Base-by-base conservation (phyloP, 1,139 yeast genomes). In the Diutina mesorugosa region DNA sequence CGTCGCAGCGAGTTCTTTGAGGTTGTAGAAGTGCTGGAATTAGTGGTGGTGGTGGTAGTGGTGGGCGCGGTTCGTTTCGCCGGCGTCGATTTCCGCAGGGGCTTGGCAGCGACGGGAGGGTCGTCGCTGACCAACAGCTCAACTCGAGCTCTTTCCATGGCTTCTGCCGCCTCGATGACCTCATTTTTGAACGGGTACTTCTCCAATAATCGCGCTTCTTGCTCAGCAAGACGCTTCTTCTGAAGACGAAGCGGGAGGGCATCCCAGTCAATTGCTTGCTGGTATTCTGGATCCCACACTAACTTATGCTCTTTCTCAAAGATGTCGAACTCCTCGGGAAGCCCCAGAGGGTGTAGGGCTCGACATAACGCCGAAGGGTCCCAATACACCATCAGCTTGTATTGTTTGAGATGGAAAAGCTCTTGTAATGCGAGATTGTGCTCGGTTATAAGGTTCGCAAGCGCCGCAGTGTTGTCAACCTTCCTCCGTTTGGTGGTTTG, bases 321-420 rank as follows among this genome's bases (percentile, higher is more conserved):
- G 41, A 69, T 65, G 50, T 72, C 72, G 60, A 65, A 73, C 26
- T 71, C 65, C 57, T 70, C 76, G 16, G 79, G 80, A 18, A 70
- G 45, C 66, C 53, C 53, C n/a, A 71, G 45, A 61, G 62, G 35
- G 62, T 61, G 51, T 61, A 60, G 64, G 6, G 69, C 67, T 14
- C 62, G 61, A 2, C 75, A 69, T 59, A 73, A 73, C 54, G 77
- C 81, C 6, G 67, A 62, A 0, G 90, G 90, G 59, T 84, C 79
- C 76, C 83, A 86, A 54, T 77, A 76, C 0, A 79, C 81, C 21
- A 86, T 69, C 2, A 90, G 78, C 50, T 78, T 79, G 63, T 79
- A 82, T 62, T 81, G 83, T 60, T 74, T 78, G n/a, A 83, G 67
- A 60, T 83, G 85, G 65, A 80, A 83, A 56, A 83, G 67, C 61